A percentile compares a stretch with the other conserved stretches of the same genome.
These are phyloP conservation scores for Geranium rotundifolium DNA, from an alignment of 345 rosid species.

Conservation along the genomic window DNA sequence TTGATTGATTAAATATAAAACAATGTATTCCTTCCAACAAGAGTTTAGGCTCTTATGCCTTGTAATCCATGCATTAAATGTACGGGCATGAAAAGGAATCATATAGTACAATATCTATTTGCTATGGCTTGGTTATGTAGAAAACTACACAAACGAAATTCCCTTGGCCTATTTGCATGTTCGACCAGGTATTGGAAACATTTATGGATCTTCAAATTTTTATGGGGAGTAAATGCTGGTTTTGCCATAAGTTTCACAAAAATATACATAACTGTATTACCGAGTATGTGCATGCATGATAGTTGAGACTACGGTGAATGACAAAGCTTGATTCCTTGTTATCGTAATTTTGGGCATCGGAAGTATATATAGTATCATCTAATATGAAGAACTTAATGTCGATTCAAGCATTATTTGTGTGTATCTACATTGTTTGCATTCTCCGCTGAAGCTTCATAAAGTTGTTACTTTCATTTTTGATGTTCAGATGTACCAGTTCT, in stretches of 20 bases:
- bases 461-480: constrained; percentile 1
- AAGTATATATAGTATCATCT: neutral
- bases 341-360: neutral
- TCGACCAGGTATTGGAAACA: too few species aligned
- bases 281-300: neutral
- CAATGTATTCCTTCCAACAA: too few species aligned
- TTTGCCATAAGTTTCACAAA: neutral
- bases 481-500: neutral
- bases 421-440: neutral
- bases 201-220: too few species aligned
- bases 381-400: neutral
- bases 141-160: too few species aligned
- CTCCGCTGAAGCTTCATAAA: neutral
- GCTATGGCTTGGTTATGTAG: too few species aligned
- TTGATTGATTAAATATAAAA: too few species aligned
- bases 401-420: neutral
- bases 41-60: too few species aligned
- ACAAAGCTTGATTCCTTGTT: neutral
- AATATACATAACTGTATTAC: neutral
- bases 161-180: too few species aligned
- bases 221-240: too few species aligned
- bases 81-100: too few species aligned
- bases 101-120: too few species aligned
- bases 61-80: too few species aligned
- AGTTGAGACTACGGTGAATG: neutral